Evolutionary conservation across 2,329 filamentous ascomycete genomes (phyloP), one percentile per base, ranked within the genome.

Genomic region (Trichoderma sp.): DNA sequence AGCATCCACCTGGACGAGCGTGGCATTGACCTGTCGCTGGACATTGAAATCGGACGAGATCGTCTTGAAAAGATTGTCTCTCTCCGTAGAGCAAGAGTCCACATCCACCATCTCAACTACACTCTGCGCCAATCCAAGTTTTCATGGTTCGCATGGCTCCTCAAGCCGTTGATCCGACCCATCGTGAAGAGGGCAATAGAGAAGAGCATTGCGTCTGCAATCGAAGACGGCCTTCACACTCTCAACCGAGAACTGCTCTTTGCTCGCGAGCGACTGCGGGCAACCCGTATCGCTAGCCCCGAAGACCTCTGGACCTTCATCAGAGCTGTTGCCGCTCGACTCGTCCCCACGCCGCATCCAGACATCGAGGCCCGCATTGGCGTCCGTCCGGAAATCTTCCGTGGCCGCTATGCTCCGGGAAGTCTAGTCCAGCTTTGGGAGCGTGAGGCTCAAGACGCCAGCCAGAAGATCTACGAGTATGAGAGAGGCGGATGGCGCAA

Each of bases 391-490:
- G 85, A 85, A 3, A 71, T 76, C 4, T 98, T 98, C 84, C 90
- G 90, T 75, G 93, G 92, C 4, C 88, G 94, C 2, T 98, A 97
- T 82, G 91, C 95, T 1, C 95, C 95, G 0, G 95, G 94, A 0
- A 97, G 94, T 80, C 84, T 98, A 30, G 92, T 96, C 66, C 94
- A 93, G 82, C 81, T 97, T n/a, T 97, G 94, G 93, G 89, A 95
- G 75, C 91, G 94, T 74, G 92, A 97, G 81, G 94, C 89, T 0
- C 82, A 84, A 26, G 85, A 86, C 73, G 94, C 93, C 0, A 86
- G 86, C 23, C 92, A 97, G 80, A 86, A 90, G 53, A 88, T 97
- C 47, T 90, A 95, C 74, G 92, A 95, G 74, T 90, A 90, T 77
- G 88, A 90, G 70, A 84, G 84, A 61, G 90, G 87, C 17, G 92